Evolutionary conservation across 306 rosid species (phyloP).

Genomic region (Betula pendula): DNA sequence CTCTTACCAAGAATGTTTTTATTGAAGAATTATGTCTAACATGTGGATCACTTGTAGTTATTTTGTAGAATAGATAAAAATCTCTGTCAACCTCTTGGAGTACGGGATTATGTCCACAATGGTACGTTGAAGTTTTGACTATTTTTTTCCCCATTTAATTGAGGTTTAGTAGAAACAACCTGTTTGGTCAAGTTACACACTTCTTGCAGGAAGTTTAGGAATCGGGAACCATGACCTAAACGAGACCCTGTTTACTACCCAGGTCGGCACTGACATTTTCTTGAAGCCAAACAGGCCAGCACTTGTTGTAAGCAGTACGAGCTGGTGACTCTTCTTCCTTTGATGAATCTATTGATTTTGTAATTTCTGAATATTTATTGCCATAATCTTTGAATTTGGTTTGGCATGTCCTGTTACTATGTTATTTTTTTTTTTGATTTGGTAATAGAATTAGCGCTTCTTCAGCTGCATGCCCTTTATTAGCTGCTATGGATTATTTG

Average conservation of each 20-base stretch:
- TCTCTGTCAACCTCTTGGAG: constrained; percentile 58
- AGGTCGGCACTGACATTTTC: constrained; percentile 44
- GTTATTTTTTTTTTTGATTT: background rate
- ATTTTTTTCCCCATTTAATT: background rate
- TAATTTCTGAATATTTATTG: background rate
- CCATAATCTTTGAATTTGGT: background rate
- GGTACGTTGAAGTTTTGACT: constrained; percentile 43
- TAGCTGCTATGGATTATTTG: background rate
- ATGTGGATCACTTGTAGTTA: constrained; percentile 48
- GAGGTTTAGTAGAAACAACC: constrained; percentile 2
- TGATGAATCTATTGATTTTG: constrained; percentile 11
- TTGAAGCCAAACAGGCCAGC: constrained; percentile 79
- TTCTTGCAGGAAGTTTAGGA: constrained; percentile 42
- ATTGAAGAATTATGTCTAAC: constrained; percentile 25
- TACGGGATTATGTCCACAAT: constrained; percentile 64
- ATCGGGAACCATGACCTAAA: constrained; percentile 39
- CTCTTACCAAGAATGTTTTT: constrained; percentile 13
- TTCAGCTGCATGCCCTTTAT: background rate
- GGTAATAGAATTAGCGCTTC: background rate
- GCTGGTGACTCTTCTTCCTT: constrained; percentile 58
- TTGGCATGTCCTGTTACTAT: background rate
- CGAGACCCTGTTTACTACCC: constrained; percentile 58
- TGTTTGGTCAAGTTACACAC: constrained; percentile 22
- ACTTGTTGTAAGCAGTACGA: constrained; percentile 93
- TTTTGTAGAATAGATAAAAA: constrained; percentile 69